Conservation (phyloP, 2,329 filamentous ascomycete species). For the Rugonectria rugulosa region DNA sequence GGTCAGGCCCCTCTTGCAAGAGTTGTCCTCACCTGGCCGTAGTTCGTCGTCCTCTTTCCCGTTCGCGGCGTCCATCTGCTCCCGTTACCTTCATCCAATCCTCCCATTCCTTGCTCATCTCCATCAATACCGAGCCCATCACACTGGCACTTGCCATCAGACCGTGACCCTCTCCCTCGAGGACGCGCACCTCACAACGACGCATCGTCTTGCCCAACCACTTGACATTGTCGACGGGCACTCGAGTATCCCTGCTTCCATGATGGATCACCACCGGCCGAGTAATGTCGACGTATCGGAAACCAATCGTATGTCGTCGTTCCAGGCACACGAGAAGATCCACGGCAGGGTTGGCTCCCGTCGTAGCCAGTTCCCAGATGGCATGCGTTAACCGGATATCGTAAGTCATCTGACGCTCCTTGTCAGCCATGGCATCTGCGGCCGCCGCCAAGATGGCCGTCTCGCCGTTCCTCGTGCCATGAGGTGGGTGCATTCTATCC, state of each 20-base stretch:
- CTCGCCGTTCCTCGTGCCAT: slow-evolving; percentile 35
- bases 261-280: slow-evolving; percentile 93
- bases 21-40: slow-evolving; percentile 27
- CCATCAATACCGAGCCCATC: slow-evolving; percentile 93
- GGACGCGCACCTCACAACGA: slow-evolving; percentile 86
- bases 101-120: slow-evolving; percentile 94
- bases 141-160: slow-evolving; percentile 93
- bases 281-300: slow-evolving; percentile 96
- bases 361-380: slow-evolving; percentile 93
- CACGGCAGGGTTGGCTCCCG: slow-evolving; percentile 90
- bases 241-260: slow-evolving; percentile 86
- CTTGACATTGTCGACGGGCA: slow-evolving; percentile 92
- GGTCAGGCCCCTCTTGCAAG: too few species aligned
- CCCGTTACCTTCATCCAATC: slow-evolving; percentile 76
- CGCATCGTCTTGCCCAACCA: slow-evolving; percentile 97
- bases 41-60: slow-evolving; percentile 41
- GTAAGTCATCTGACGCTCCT: slow-evolving; percentile 77
- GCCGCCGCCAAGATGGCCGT: slow-evolving; percentile 56
- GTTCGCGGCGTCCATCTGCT: slow-evolving; percentile 45
- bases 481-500: slow-evolving; percentile 53
- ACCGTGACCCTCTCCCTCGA: slow-evolving; percentile 92
- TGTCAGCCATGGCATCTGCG: slow-evolving; percentile 69
- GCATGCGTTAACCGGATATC: slow-evolving; percentile 87
- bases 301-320: slow-evolving; percentile 88
- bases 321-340: slow-evolving; percentile 94